Evolutionary conservation across 768 basidiomycete genomes (phyloP).

Genomic region (Lactarius akahatsu): DNA sequence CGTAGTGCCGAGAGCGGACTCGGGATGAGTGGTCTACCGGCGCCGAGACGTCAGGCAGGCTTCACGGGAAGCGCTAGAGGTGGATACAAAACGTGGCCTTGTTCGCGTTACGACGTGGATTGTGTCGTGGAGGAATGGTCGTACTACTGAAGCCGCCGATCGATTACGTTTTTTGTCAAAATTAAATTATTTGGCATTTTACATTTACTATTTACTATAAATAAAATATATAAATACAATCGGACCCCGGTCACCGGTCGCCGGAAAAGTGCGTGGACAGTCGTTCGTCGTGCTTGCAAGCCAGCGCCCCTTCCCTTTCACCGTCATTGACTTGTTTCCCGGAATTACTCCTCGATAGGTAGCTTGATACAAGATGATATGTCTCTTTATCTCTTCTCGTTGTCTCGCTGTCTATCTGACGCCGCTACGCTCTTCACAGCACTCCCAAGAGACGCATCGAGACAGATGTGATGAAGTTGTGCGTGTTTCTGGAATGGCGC

Average conservation of each 20-base stretch:
- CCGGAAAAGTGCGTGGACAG: constrained; percentile 1
- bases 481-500: constrained; percentile 33
- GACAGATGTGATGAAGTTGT: constrained; percentile 99
- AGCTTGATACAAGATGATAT: constrained; percentile 55
- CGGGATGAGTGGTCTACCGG: constrained; percentile 28
- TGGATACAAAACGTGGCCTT: constrained; percentile 38
- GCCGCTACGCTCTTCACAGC: constrained; percentile 48
- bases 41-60: constrained; percentile 26
- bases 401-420: constrained; percentile 34
- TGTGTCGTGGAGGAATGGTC: constrained; percentile 74
- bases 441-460: constrained; percentile 94
- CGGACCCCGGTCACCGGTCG: background rate
- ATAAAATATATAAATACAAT: background rate
- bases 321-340: constrained; percentile 13
- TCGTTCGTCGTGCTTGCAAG: background rate
- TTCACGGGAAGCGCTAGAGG: constrained; percentile 19
- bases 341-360: constrained; percentile 19
- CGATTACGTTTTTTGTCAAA: background rate
- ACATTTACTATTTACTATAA: background rate
- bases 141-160: constrained; percentile 39
- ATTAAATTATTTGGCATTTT: background rate
- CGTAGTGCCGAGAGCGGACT: constrained; percentile 15
- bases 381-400: constrained; percentile 32
- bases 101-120: constrained; percentile 57
- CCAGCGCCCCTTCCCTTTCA: background rate